Evolutionary conservation across 768 basidiomycete genomes (phyloP).

Genomic region (Pleurotus tuoliensis): DNA sequence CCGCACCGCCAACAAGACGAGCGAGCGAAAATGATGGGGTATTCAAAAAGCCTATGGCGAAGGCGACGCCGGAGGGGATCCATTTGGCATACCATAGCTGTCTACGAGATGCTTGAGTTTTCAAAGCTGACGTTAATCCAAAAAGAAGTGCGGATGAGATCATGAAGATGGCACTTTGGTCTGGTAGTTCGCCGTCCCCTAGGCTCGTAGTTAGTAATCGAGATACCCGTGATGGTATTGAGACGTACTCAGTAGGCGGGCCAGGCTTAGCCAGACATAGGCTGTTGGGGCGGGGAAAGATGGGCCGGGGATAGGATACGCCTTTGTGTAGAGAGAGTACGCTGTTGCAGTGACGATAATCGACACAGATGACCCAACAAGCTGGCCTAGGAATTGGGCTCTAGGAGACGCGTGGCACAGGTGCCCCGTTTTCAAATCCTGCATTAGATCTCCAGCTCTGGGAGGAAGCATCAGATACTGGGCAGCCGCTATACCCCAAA

Average conservation of each 20-base stretch:
- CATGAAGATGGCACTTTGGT: slow-evolving; percentile 77
- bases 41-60: slow-evolving; percentile 94
- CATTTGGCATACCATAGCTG: slow-evolving; percentile 59
- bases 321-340: slow-evolving; percentile 81
- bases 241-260: slow-evolving; percentile 66
- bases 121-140: slow-evolving; percentile 59
- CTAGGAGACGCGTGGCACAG: slow-evolving; percentile 88
- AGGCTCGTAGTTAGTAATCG: slow-evolving; percentile 7
- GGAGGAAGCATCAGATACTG: slow-evolving; percentile 4
- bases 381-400: slow-evolving; percentile 91
- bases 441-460: slow-evolving; percentile 97
- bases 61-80: slow-evolving; percentile 91
- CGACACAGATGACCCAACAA: slow-evolving; percentile 85
- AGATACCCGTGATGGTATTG: neutral
- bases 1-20: slow-evolving; percentile 80
- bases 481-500: neutral
- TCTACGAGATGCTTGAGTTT: slow-evolving; percentile 51
- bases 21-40: slow-evolving; percentile 94
- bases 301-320: slow-evolving; percentile 87
- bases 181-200: slow-evolving; percentile 83
- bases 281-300: slow-evolving; percentile 96
- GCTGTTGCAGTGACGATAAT: slow-evolving; percentile 88
- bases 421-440: slow-evolving; percentile 96
- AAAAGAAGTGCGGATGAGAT: slow-evolving; percentile 69
- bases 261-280: slow-evolving; percentile 86